These are phyloP conservation scores for Talaromyces wortmannii DNA, from an alignment of 495 filamentous ascomycete species.

Conservation along the genomic window DNA sequence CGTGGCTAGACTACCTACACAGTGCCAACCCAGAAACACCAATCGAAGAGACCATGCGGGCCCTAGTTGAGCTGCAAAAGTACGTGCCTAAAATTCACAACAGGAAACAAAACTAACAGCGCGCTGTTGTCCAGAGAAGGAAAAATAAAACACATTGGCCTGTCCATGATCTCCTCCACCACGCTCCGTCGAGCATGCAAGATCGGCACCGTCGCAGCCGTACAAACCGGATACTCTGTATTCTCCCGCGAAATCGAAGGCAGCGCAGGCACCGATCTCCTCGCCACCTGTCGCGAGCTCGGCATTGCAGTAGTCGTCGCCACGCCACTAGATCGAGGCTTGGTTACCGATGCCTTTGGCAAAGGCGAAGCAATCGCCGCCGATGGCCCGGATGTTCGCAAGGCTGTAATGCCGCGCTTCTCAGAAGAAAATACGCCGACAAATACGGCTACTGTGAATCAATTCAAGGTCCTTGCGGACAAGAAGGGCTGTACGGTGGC, in stretches of 20 bases:
- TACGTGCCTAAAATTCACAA: slow-evolving; percentile 8
- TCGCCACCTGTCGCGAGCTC: slow-evolving; percentile 42
- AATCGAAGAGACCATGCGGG: slow-evolving; percentile 40
- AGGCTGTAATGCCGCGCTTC: slow-evolving; percentile 35
- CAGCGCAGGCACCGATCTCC: slow-evolving; percentile 30
- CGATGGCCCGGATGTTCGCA: slow-evolving; percentile 16
- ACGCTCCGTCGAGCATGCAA: slow-evolving; percentile 33
- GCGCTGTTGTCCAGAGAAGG: slow-evolving; percentile 24
- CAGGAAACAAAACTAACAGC: too few species aligned
- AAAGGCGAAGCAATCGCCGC: slow-evolving; percentile 15
- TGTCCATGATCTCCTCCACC: slow-evolving; percentile 21
- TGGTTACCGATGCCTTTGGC: slow-evolving; percentile 30
- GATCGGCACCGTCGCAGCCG: slow-evolving; percentile 26
- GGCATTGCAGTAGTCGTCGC: slow-evolving; percentile 38
- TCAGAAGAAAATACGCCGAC: slow-evolving; percentile 38
- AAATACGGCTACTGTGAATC: slow-evolving; percentile 35
- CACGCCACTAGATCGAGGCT: slow-evolving; percentile 38
- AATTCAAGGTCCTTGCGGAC: slow-evolving; percentile 33
- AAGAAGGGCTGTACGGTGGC: slow-evolving; percentile 35
- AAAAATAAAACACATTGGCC: slow-evolving; percentile 41
- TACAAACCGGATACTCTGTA: slow-evolving; percentile 39
- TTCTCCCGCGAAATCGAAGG: slow-evolving; percentile 48
- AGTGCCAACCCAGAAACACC: slow-evolving; percentile 32
- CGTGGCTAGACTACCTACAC: slow-evolving; percentile 17
- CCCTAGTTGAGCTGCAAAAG: slow-evolving; percentile 41